Evolutionary conservation across 2,329 filamentous ascomycete species (phyloP).

Genomic region (Cercospora sp.): DNA sequence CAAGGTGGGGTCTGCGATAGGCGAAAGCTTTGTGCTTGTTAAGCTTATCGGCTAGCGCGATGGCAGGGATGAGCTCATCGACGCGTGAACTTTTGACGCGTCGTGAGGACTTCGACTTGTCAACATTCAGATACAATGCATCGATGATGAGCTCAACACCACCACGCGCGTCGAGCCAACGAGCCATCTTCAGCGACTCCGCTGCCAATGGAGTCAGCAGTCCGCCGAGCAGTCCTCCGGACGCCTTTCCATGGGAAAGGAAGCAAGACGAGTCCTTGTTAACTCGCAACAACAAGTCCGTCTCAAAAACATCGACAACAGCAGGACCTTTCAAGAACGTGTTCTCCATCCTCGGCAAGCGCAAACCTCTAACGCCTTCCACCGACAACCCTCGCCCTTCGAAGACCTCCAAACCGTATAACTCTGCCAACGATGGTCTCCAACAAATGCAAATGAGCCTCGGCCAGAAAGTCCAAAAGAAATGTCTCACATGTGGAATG

Average conservation of each 20-base stretch:
- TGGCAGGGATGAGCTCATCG: constrained; percentile 1
- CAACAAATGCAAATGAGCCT: constrained; percentile 64
- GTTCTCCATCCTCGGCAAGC: constrained; percentile 37
- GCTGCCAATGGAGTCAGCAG: constrained; percentile 39
- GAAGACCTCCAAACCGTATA: constrained; percentile 31
- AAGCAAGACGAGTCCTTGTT: constrained; percentile 1
- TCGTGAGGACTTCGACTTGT: background rate
- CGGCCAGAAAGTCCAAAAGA: constrained; percentile 56
- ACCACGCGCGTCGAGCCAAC: constrained; percentile 19
- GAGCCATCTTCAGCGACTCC: constrained; percentile 31
- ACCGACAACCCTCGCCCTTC: constrained; percentile 38
- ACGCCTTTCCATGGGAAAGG: constrained; percentile 41
- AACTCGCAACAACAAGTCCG: background rate
- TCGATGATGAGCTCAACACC: constrained; percentile 24
- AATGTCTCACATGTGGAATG: constrained; percentile 64
- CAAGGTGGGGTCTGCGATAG: constrained; percentile 15
- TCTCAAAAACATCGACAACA: constrained; percentile 33
- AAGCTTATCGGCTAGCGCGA: constrained; percentile 5
- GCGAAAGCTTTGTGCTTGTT: background rate
- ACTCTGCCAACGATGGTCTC: constrained; percentile 39
- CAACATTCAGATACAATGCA: background rate
- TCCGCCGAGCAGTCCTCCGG: constrained; percentile 55
- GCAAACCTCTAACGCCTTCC: constrained; percentile 29
- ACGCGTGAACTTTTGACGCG: constrained; percentile 13
- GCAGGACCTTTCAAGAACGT: constrained; percentile 31